Evolutionary conservation across 208 protist species (phyloP).

Genomic region (Acanthamoeba healyi): DNA sequence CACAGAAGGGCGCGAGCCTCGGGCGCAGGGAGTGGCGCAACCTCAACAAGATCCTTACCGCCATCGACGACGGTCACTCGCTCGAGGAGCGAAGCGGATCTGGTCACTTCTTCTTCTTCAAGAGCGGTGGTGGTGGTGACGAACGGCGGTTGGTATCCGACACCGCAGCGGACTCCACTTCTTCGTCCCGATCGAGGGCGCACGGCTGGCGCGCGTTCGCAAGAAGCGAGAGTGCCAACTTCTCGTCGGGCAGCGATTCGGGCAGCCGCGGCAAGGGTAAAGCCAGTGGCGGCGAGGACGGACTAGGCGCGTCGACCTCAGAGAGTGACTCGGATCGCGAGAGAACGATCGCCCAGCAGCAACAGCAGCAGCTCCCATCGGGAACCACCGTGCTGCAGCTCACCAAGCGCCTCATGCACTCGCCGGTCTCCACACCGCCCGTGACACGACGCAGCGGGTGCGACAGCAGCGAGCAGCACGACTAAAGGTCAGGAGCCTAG

Average conservation of each 20-base stretch:
- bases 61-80: neutral
- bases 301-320: neutral
- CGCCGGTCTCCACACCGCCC: no score
- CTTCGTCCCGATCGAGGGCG: no score
- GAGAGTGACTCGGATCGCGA: constrained; percentile 30
- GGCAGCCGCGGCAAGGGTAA: neutral
- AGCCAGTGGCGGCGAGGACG: neutral
- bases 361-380: neutral
- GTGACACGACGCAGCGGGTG: no score
- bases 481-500: no score
- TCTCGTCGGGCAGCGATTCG: constrained; percentile 17
- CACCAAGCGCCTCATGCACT: constrained; percentile 22
- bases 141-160: neutral
- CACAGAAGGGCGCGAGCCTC: neutral
- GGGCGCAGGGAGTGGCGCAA: neutral
- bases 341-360: neutral
- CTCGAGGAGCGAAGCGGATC: neutral
- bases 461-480: no score
- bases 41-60: constrained; percentile 38
- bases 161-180: no score
- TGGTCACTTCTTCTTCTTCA: neutral
- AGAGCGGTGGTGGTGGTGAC: neutral
- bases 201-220: constrained; percentile 18
- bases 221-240: neutral
- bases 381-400: constrained; percentile 14